Evolutionary conservation across 2,329 filamentous ascomycete species (phyloP), one percentile per base, ranked within the genome.

Genomic region (Paracorniculantispora psalliotae): DNA sequence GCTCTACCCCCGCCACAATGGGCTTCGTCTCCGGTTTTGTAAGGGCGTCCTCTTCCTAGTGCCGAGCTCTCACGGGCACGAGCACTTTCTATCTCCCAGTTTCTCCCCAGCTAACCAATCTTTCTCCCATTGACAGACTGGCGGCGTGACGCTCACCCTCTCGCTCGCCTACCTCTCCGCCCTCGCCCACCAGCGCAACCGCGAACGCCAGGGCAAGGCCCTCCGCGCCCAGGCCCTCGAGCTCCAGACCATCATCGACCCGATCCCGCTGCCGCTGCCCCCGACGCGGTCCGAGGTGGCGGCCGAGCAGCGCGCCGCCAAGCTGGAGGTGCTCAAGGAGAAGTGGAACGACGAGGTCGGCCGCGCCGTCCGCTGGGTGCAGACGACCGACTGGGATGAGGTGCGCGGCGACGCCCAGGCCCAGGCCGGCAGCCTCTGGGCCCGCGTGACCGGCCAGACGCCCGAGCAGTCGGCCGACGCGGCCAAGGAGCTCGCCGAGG

Each of bases 281-380:
- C 81, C 79, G 12, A 79, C 79, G 10, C 75, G 81, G 47, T 75
- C 79, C 46, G 79, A 83, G 67, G 71, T 77, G 41, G 77, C 79
- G 49, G 75, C 77, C 39, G 73, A 81, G 54, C 77, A 82, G 65
- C 77, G 81, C 62, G 78, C 80, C 28, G 79, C 79, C 50, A 75
- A 89, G 52, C 69, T 85, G 57, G 88, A 92, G 69, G 77, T 83
- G 37, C 79, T 87, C 66, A 93, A 93, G 77, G 87, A 90, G 67
- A 79, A 83, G 61, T 93, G 90, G 90, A 93, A 94, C 71, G 73
- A 81, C 53, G 89, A 93, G 72, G 73, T 93, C 37, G 82, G 88
- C 70, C 78, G 79, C 61, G 80, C 87, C 54, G 87, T 89, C 58
- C 79, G 78, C 60, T 87, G 84, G 80, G 81, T 84, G 59, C 84